Base-by-base conservation (phyloP, 2,329 filamentous ascomycete genomes). In the Aspergillus caelatus region DNA sequence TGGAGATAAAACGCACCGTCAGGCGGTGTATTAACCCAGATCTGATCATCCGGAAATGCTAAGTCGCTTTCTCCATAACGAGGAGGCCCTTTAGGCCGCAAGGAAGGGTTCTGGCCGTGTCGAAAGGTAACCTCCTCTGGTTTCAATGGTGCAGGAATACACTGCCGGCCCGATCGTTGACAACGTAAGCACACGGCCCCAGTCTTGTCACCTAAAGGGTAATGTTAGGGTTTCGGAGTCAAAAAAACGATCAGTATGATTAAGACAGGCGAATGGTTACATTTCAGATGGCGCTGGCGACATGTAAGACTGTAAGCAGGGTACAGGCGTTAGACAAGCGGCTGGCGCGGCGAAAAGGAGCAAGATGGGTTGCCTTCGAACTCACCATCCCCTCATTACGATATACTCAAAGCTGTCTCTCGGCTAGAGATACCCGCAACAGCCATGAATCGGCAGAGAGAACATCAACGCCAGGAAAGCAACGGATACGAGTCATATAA, bases 321-420 rank as follows among this genome's bases (percentile, higher is more conserved):
- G 11, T 8, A 21, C 21, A 23, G 45, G 56, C 19, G 46, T 30
- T 58, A 57, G 34, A 57, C 19, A 41, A 57, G 28, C 23, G 52
- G 52, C 52, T 55, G 32, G 52, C 32, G 48, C 52, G 34, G n/a
- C n/a, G 34, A 36, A 55, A 30, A 26, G 10, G 26, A 39, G 41
- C 57, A 48, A 59, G 57, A 28, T n/a, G 14, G 39, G n/a, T 41
- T 39, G 34, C 14, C 34, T 39, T 48, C 43, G 41, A 4, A 76
- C 75, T 75, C 41, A 77, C 75, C 75, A 77, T 73, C 75, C 75
- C 74, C 75, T 77, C 75, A 76, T 77, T 67, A 77, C 74, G 74
- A 66, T 71, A 65, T 72, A 61, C 61, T 64, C 58, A 61, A 16
- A 53, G 62, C 68, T 63, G 56, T 62, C 67, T 64, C 63, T 68